Evolutionary conservation across 2,329 filamentous ascomycete species (phyloP), one percentile per base, ranked within the genome.

Genomic region (Colletotrichum siamense): DNA sequence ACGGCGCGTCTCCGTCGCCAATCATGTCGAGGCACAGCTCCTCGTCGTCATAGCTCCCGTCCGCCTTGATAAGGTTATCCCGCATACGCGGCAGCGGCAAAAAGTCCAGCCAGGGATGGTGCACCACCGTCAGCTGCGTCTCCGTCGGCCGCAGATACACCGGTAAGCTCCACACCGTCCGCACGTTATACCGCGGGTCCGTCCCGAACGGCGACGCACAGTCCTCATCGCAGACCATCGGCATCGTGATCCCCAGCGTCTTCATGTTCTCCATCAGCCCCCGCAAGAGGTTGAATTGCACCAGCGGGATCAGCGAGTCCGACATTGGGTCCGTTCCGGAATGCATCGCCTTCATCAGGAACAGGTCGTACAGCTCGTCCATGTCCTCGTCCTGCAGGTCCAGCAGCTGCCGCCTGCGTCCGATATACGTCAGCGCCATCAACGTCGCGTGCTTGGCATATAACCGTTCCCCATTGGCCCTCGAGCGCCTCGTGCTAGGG

Each of bases 271-370:
- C 88, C 88, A 92, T 90, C 7, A 92, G 80, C 1, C 86, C 85
- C 69, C 88, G 84, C 83, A 92, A 92, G 82, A 92, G 92, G 78
- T 92, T 75, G 55, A 71, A 75, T 13, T 75, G 67, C 49, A 75
- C 59, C n/a, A 75, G 72, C 61, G 68, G 61, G 32, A 75, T 32
- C 12, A 75, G 44, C 32, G 22, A 62, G 26, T 75, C 68, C 49
- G 72, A 39, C 68, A 69, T 30, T 10, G 71, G 71, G 44, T 63
- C 71, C 9, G 71, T 8, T 2, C 32, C 30, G 0, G 57, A 26
- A 4, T 34, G 15, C 66, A 36, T 55, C 28, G 71, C 71, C n/a
- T 39, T 67, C 66, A 55, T 28, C 7, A 73, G 71, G 57, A 73
- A 73, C n/a, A 73, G 30, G 24, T 39, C 8, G 24, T 73, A 44